A percentile compares a stretch with the other conserved stretches of the same genome.
These are phyloP conservation scores for Cadophora sp. DNA, from an alignment of 2,329 filamentous ascomycete species.

Conservation along the genomic window DNA sequence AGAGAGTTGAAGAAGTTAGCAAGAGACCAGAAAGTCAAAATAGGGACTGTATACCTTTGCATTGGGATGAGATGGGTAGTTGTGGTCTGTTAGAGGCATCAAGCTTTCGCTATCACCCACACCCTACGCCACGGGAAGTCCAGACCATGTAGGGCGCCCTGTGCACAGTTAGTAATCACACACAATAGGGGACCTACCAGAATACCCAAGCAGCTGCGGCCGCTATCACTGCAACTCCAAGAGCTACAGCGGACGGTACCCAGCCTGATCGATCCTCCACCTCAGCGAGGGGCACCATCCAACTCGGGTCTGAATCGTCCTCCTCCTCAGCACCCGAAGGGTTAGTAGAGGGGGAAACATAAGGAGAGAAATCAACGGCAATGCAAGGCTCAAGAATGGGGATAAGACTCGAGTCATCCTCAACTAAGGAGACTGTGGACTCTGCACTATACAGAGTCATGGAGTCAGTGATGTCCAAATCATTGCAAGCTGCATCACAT, in stretches of 20 bases:
- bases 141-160: too few relatives aligned
- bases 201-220: too few relatives aligned
- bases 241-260: too few relatives aligned
- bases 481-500: constrained; percentile 1
- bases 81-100: background rate
- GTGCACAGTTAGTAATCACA: too few relatives aligned
- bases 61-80: background rate
- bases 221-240: too few relatives aligned
- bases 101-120: too few relatives aligned
- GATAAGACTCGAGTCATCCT: constrained; percentile 4
- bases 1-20: background rate
- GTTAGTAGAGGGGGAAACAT: background rate
- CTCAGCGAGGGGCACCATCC: background rate
- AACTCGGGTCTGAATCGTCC: background rate
- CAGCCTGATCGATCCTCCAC: background rate
- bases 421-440: background rate
- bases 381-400: constrained; percentile 9
- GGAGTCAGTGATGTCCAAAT: background rate
- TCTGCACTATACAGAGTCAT: constrained; percentile 9
- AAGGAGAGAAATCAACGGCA: background rate
- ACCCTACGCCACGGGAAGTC: too few relatives aligned
- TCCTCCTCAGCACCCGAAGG: background rate
- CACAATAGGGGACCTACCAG: too few relatives aligned
- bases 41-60: background rate
- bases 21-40: background rate